Evolutionary conservation across 2,329 filamentous ascomycete genomes (phyloP), one percentile per base, ranked within the genome.

Genomic region (Teratosphaeria nubilosa): DNA sequence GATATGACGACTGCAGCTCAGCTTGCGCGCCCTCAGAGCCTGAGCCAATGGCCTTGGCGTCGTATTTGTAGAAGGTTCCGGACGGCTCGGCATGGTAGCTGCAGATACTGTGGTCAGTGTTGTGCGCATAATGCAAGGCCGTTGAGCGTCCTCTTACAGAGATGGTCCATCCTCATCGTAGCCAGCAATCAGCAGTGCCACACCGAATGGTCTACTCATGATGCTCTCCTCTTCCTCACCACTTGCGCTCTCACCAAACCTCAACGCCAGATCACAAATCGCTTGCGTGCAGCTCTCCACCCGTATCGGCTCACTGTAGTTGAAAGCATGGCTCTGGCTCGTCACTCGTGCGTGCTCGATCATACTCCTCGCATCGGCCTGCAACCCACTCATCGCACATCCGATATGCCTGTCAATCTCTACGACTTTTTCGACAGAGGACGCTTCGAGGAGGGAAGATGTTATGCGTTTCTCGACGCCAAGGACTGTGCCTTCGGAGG

Each of bases 391-490:
- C 91, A 99, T 99, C 78, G 94, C 94, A 78, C 94, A 97, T 70
- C 94, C 94, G 69, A 99, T 96, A 80, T 99, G 94, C 73, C 89
- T 86, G 80, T 99, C 94, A 75, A 99, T 97, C 76, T 99, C 94
- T 75, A 99, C 92, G 70, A 99, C 97, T 85, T 99, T 99, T 78
- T 99, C 94, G 70, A 99, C 94, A 48, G 91, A 96, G 53, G 90
- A 95, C 32, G 94, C 95, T 78, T 97, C 94, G 70, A 99, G 90
- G 62, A 99, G 87, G 62, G 92, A 95, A 59, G 90, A 96, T 61
- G 94, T 99, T 69, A 99, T 94, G 71, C 94, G 91, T 85, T 99
- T 99, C 80, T 99, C 94, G 64, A 99, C 94, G 67, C 94, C 94
- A 55, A 99, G 87, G 72, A 99, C 88, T 62, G 97, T 91, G 71